Evolutionary conservation across 495 filamentous ascomycete species (phyloP), one percentile per base, ranked within the genome.

Genomic region (Aspergillus kassunensis): DNA sequence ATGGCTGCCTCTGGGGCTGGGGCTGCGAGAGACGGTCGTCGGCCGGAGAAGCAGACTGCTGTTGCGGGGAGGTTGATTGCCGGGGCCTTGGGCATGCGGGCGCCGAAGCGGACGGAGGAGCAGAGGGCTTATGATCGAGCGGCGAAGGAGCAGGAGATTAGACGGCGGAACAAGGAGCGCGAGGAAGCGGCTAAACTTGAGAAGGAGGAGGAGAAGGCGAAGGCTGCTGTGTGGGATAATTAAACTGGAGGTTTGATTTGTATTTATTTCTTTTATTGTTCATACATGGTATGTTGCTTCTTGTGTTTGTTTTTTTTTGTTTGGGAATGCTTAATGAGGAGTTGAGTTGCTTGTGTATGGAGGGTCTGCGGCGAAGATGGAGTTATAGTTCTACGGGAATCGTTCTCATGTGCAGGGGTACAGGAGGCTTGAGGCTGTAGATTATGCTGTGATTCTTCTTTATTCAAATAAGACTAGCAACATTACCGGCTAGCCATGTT

Each of bases 1-100:
- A 4, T n/a, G 16, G 31, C 43, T 31, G 43, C 27, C 2, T 27
- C 23, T 1, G 10, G 13, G 12, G 33, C 24, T 37, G 33, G n/a
- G n/a, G n/a, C 9, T 23, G 10, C 50, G 33, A 20, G 44, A 29
- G n/a, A 47, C 1, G 35, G 31, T 16, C 67, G 72, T 37, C 66
- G 91, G 49, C 93, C 90, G 0, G 91, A 95, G 71, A 98, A 93
- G 70, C 91, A 91, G 51, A 93, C 91, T 53, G 90, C 91, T 2
- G 89, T 92, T 36, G 93, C 93, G 21, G 80, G 87, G 49, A 77
- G 93, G 56, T 76, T 98, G 84, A 97, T 98, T 63, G 90, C 91
- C 0, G 88, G 83, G 19, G 93, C 87, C 6, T 72, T 98, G 59
- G 93, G 93, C 4, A 81, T 97, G 34, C 80, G 82, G 53, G 81